Evolutionary conservation across 306 rosid genomes (phyloP).

Genomic region (Heteromeles arbutifolia): DNA sequence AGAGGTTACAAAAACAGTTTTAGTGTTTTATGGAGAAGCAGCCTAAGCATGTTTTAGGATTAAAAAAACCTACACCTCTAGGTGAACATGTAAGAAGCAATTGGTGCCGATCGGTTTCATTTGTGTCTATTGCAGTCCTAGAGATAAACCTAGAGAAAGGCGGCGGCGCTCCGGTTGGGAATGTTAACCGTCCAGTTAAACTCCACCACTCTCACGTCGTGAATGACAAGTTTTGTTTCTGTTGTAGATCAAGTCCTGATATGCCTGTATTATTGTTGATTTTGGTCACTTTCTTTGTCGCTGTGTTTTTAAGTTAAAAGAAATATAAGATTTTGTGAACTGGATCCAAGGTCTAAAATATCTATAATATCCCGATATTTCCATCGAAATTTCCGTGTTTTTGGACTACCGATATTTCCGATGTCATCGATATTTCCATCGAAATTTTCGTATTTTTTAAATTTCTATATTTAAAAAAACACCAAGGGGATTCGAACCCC

Average conservation of each 20-base stretch:
- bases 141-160: slow-evolving; percentile 71
- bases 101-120: too few species aligned
- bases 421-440: too few species aligned
- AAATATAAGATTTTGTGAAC: background rate
- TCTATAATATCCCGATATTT: too few species aligned
- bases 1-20: too few species aligned
- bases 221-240: slow-evolving; percentile 13
- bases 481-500: too few species aligned
- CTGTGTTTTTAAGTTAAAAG: background rate
- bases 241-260: slow-evolving; percentile 16
- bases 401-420: too few species aligned
- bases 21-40: too few species aligned
- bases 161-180: slow-evolving; percentile 94
- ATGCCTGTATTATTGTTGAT: slow-evolving; percentile 31
- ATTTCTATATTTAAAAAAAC: too few species aligned
- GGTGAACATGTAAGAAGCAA: slow-evolving; percentile 36
- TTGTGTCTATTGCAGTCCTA: slow-evolving; percentile 43
- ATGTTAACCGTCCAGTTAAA: slow-evolving; percentile 32
- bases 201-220: slow-evolving; percentile 1
- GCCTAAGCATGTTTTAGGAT: too few species aligned
- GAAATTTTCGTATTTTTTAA: too few species aligned
- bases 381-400: too few species aligned
- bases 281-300: background rate
- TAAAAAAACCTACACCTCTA: slow-evolving; percentile 30
- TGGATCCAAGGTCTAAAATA: too few species aligned